phyloP scores from a whole-genome alignment of 179 eudicot species.

The Camellia oleifera region DNA sequence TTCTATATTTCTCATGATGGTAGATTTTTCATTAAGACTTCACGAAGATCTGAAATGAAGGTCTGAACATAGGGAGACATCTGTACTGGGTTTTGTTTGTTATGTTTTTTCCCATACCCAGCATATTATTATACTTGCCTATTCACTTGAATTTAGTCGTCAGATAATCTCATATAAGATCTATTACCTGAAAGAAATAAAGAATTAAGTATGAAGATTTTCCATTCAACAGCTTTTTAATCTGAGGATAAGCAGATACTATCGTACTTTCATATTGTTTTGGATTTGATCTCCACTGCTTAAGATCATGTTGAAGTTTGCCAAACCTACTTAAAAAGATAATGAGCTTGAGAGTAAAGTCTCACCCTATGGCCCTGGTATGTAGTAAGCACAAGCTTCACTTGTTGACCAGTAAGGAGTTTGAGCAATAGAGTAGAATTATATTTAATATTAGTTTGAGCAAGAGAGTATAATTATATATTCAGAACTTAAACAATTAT shows the following conservation, averaged over 20 bases:
- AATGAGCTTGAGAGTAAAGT: too few relatives aligned
- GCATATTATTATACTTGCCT: neutral
- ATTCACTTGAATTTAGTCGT: neutral
- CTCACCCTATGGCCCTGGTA: too few relatives aligned
- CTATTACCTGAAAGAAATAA: neutral
- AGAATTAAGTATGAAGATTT: neutral
- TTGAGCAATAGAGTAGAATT: too few relatives aligned
- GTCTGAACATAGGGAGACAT: slow-evolving; percentile 27
- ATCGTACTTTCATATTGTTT: neutral
- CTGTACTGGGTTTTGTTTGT: neutral
- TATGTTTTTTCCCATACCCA: slow-evolving; percentile 1
- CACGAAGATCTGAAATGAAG: slow-evolving; percentile 71
- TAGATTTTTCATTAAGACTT: slow-evolving; percentile 81
- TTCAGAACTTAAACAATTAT: too few relatives aligned
- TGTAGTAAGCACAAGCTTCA: too few relatives aligned
- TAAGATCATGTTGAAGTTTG: neutral
- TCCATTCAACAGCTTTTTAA: neutral
- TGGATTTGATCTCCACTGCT: neutral
- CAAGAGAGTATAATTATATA: too few relatives aligned
- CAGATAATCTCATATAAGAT: neutral
- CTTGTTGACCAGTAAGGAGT: too few relatives aligned
- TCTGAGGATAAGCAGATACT: neutral
- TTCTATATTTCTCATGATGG: slow-evolving; percentile 89
- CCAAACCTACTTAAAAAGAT: too few relatives aligned
- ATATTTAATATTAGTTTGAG: too few relatives aligned